phyloP scores from a whole-genome alignment of 2,329 filamentous ascomycete species.

The Ophiostoma sp. region DNA sequence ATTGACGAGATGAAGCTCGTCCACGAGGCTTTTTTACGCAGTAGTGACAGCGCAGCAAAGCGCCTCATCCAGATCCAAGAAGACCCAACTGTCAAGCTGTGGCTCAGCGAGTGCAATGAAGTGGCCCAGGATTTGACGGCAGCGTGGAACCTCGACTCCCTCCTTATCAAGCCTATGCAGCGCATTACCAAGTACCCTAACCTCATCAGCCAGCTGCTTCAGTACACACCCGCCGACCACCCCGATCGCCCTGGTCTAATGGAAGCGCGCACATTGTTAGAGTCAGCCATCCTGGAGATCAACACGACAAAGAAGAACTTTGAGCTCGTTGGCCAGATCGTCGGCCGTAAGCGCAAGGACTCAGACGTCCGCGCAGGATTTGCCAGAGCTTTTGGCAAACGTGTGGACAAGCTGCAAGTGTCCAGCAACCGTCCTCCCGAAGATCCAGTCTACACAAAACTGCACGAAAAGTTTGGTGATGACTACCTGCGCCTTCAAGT shows the following conservation, averaged over 20 bases:
- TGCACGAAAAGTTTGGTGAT: conserved; percentile 82
- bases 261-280: conserved; percentile 48
- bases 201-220: conserved; percentile 71
- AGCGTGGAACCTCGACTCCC: conserved; percentile 90
- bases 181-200: conserved; percentile 90
- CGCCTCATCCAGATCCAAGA: conserved; percentile 58
- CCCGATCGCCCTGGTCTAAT: conserved; percentile 68
- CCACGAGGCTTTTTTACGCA: conserved; percentile 59
- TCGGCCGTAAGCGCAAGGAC: conserved; percentile 78
- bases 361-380: conserved; percentile 80
- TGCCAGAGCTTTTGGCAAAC: conserved; percentile 82
- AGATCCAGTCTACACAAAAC: conserved; percentile 72
- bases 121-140: conserved; percentile 87
- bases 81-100: conserved; percentile 65
- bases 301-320: conserved; percentile 95
- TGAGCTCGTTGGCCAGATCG: conserved; percentile 84
- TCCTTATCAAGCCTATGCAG: conserved; percentile 97
- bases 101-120: conserved; percentile 88
- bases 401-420: conserved; percentile 76
- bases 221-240: conserved; percentile 74
- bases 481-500: conserved; percentile 91
- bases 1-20: conserved; percentile 56
- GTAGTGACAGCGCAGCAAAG: conserved; percentile 58
- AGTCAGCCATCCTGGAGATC: conserved; percentile 73
- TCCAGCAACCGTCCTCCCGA: conserved; percentile 58